Percentiles rank a stretch among this genome's conserved stretches.
These are phyloP conservation scores for Zygosaccharomyces pseudobailii DNA, from an alignment of 1,139 yeast genomes.

Conservation along the genomic window DNA sequence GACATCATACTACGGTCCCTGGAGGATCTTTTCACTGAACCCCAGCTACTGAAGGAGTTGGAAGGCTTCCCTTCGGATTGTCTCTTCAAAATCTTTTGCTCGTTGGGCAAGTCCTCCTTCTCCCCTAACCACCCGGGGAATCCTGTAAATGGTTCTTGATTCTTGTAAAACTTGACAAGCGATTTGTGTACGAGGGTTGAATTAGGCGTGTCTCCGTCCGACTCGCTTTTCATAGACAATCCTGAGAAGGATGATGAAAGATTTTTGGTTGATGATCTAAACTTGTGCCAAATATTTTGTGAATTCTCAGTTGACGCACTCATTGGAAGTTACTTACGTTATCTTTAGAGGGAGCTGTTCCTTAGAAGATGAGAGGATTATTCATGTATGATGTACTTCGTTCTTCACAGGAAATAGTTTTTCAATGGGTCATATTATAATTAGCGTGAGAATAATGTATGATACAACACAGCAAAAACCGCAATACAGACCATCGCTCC, in stretches of 20 bases:
- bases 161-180: conserved; percentile 33
- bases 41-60: conserved; percentile 10
- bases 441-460: too few relatives aligned
- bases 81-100: conserved; percentile 27
- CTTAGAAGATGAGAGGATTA: too few relatives aligned
- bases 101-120: conserved; percentile 33
- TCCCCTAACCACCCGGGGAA: conserved; percentile 42
- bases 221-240: conserved; percentile 34
- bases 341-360: too few relatives aligned
- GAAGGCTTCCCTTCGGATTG: conserved; percentile 14
- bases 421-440: too few relatives aligned
- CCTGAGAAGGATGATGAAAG: conserved; percentile 29
- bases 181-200: conserved; percentile 39
- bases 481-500: not conserved
- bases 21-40: conserved; percentile 13
- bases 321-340: not conserved
- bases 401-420: not conserved
- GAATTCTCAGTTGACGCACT: conserved; percentile 13
- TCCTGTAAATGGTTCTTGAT: conserved; percentile 33
- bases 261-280: conserved; percentile 32
- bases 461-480: too few relatives aligned
- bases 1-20: conserved; percentile 9
- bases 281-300: conserved; percentile 30
- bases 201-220: conserved; percentile 37
- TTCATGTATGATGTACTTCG: not conserved